phyloP scores from a whole-genome alignment of 345 rosid genomes.

The Salix purpurea region DNA sequence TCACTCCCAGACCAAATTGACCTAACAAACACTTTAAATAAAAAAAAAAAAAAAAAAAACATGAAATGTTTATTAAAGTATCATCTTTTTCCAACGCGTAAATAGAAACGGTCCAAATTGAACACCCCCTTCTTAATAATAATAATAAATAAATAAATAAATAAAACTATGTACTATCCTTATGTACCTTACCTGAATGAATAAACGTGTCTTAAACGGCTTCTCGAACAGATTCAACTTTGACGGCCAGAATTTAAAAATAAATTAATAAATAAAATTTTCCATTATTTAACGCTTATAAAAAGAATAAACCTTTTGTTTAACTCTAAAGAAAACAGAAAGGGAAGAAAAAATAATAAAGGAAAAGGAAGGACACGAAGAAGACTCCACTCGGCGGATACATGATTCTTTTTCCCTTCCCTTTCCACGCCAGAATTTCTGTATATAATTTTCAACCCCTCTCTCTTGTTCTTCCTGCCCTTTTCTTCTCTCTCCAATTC shows the following conservation, averaged over 20 bases:
- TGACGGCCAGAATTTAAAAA: neutral
- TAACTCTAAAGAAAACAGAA: neutral
- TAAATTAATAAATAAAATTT: neutral
- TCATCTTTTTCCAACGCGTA: neutral
- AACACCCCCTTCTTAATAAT: neutral
- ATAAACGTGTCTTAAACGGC: conserved; percentile 17
- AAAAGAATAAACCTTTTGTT: neutral
- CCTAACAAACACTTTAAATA: neutral
- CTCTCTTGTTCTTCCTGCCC: neutral
- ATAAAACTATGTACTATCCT: neutral
- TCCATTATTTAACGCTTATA: neutral
- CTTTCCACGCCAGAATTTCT: neutral
- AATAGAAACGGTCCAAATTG: neutral
- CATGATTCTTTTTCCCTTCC: conserved; percentile 1
- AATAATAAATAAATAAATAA: neutral
- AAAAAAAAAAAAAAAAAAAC: no score
- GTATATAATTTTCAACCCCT: neutral
- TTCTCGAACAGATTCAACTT: conserved; percentile 3
- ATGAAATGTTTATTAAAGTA: neutral
- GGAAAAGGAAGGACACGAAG: conserved; percentile 10
- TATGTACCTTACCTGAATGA: neutral
- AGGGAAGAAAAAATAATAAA: neutral
- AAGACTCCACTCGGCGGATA: conserved; percentile 26
- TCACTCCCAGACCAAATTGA: no score
- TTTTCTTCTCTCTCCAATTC: neutral